Conservation (phyloP, 805 yeast species). For the Starmera pachycereana region DNA sequence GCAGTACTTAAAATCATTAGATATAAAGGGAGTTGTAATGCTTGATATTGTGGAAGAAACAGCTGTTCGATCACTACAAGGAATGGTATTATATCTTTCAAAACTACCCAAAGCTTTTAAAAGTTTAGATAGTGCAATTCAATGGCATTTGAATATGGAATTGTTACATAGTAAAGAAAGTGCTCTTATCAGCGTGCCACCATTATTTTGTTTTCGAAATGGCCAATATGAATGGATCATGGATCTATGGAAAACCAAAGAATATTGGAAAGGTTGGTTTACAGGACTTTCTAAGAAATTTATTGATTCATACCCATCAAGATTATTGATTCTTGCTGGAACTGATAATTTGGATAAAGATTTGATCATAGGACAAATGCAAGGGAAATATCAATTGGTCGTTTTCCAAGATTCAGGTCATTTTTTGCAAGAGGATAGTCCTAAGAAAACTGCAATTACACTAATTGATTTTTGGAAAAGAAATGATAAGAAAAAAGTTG, state of each 20-base stretch:
- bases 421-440: conserved; percentile 89
- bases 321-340: conserved; percentile 75
- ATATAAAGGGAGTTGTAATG: conserved; percentile 59
- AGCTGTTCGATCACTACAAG: conserved; percentile 57
- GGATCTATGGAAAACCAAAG: conserved; percentile 48
- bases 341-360: conserved; percentile 81
- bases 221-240: conserved; percentile 47
- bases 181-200: conserved; percentile 74
- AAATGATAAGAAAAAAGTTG: conserved; percentile 24
- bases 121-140: conserved; percentile 48
- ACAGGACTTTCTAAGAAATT: conserved; percentile 46
- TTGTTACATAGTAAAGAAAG: conserved; percentile 47
- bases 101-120: conserved; percentile 55
- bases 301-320: conserved; percentile 42
- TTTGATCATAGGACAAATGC: conserved; percentile 95
- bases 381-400: conserved; percentile 85
- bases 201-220: conserved; percentile 23
- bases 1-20: conserved; percentile 12
- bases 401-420: conserved; percentile 82
- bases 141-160: conserved; percentile 63
- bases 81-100: conserved; percentile 58
- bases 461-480: conserved; percentile 34
- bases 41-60: conserved; percentile 93
- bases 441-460: conserved; percentile 53
- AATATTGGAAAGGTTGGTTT: conserved; percentile 85